Base-by-base conservation (phyloP, 768 basidiomycete genomes). In the Mycena pura region DNA sequence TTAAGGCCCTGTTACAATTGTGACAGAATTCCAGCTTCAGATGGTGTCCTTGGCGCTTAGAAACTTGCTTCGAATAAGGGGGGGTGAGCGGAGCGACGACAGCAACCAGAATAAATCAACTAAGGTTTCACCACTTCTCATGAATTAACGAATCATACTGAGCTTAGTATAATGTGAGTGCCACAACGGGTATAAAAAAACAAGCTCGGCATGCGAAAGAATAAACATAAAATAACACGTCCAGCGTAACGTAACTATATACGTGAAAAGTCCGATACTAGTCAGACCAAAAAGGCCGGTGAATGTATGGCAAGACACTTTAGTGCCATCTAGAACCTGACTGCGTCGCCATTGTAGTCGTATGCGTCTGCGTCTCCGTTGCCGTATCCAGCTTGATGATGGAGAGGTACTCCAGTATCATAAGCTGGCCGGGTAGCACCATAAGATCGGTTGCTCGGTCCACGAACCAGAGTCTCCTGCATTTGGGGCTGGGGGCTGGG, bases 361-460 rank as follows among this genome's bases (percentile, higher is more conserved):
- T 78, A 78, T 24, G 73, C 70, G 32, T 74, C 77, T n/a, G 75
- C 67, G 21, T 74, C 77, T n/a, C 74, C 67, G 21, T 69, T 66
- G 34, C 75, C 77, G 58, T 81, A 80, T 29, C 78, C 81, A 52
- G 77, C 76, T 68, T 85, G 83, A 66, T 89, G 84, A 69, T 90
- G 88, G 63, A 86, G 78, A 40, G 89, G 88, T 15, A 89, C 80
- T 53, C 80, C 82, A 56, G 78, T 74, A 63, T 87, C 85, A 66
- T 88, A 87, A 54, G 78, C 78, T 41, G 74, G 66, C 17, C 81
- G 79, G 62, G 68, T 76, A 61, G 80, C n/a, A n/a, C n/a, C n/a
- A n/a, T n/a, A n/a, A n/a, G n/a, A n/a, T n/a, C n/a, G n/a, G n/a
- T n/a, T 52, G 70, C 82, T 86, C 15, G 84, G 80, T 41, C 81